Conservation (phyloP, 2,329 filamentous ascomycete genomes). For the Myriosclerotinia duriaeana region DNA sequence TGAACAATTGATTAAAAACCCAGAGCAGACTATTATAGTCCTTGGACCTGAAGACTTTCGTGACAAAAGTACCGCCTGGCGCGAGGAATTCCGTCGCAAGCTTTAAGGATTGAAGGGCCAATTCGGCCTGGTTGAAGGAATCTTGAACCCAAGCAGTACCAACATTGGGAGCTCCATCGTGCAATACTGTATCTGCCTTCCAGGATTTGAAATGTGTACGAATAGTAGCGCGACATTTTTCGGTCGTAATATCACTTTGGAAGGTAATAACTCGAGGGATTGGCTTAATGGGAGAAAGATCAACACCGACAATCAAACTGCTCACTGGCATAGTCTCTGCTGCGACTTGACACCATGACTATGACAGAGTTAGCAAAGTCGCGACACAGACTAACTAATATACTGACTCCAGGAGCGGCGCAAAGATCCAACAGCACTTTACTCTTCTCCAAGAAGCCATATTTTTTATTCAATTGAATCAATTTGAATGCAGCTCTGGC, state of each 20-base stretch:
- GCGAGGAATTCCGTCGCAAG: slow-evolving; percentile 89
- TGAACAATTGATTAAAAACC: slow-evolving; percentile 97
- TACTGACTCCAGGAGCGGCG: slow-evolving; percentile 82
- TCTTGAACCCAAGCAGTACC: slow-evolving; percentile 98
- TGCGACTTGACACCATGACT: slow-evolving; percentile 96
- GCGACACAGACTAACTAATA: neutral
- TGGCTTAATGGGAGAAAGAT: slow-evolving; percentile 91
- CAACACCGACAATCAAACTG: slow-evolving; percentile 90
- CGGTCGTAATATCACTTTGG: slow-evolving; percentile 96
- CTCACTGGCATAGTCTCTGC: slow-evolving; percentile 90
- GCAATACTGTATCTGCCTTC: slow-evolving; percentile 93
- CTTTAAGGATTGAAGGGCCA: slow-evolving; percentile 87
- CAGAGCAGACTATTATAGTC: slow-evolving; percentile 95
- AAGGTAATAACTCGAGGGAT: slow-evolving; percentile 94
- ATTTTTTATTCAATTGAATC: slow-evolving; percentile 98
- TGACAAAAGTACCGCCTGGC: slow-evolving; percentile 90
- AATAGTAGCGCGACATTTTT: slow-evolving; percentile 90
- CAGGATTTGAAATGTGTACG: slow-evolving; percentile 87
- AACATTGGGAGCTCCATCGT: slow-evolving; percentile 97
- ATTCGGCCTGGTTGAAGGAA: slow-evolving; percentile 94
- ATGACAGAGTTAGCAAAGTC: slow-evolving; percentile 32
- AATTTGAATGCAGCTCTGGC: slow-evolving; percentile 97
- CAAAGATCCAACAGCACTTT: slow-evolving; percentile 97
- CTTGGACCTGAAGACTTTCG: slow-evolving; percentile 95
- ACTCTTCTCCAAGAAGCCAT: slow-evolving; percentile 95